Conservation (phyloP, 2,329 filamentous ascomycete genomes). For the Phoma herbarum region DNA sequence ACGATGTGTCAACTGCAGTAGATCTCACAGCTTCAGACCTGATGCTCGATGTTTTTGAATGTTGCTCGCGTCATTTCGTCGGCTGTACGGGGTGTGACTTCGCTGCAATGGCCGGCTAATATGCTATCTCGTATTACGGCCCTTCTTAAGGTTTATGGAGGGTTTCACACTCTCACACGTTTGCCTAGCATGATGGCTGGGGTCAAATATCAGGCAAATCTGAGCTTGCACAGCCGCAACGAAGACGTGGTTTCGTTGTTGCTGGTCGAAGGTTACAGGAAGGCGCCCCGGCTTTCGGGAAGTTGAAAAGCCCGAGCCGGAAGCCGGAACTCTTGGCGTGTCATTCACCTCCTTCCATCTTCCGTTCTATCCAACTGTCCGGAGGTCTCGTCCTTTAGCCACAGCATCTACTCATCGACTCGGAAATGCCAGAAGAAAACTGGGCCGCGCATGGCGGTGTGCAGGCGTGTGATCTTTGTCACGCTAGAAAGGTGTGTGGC, state of each 20-base stretch:
- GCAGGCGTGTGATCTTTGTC: constrained; percentile 44
- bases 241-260: background rate
- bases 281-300: constrained; percentile 12
- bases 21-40: background rate
- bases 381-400: constrained; percentile 10
- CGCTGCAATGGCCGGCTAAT: background rate
- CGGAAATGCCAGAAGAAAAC: constrained; percentile 43
- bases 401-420: constrained; percentile 1
- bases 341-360: constrained; percentile 7
- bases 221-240: background rate
- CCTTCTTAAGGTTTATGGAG: background rate
- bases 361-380: constrained; percentile 7
- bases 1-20: constrained; percentile 5
- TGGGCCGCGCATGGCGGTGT: constrained; percentile 44
- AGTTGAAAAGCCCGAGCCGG: constrained; percentile 9
- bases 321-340: constrained; percentile 8
- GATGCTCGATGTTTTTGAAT: background rate
- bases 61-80: background rate
- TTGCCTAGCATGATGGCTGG: background rate
- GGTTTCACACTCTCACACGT: background rate
- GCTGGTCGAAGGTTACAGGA: background rate
- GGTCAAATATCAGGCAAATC: background rate
- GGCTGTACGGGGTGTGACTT: background rate
- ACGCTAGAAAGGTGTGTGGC: constrained; percentile 37
- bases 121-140: background rate